Conservation (phyloP, 768 basidiomycete species). For the Mycena belliarum region DNA sequence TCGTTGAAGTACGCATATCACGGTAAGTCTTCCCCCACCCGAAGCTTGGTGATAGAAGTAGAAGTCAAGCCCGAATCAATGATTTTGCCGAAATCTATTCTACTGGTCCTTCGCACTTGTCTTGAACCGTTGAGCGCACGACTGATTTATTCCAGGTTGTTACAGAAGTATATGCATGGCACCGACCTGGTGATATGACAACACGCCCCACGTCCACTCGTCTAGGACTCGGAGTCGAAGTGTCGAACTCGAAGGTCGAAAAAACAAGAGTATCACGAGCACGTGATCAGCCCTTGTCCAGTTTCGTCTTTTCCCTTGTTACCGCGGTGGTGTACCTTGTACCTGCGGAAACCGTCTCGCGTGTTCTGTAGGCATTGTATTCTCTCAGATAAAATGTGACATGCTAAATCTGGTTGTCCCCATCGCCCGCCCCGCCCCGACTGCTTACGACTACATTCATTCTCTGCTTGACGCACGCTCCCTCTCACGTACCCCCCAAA, state of each 20-base stretch:
- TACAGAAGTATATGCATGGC: neutral
- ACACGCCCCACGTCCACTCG: neutral
- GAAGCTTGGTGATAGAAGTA: conserved; percentile 23
- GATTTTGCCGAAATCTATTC: conserved; percentile 20
- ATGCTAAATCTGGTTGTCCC: conserved; percentile 5
- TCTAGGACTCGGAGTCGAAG: neutral
- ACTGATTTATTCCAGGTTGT: neutral
- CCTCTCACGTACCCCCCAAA: neutral
- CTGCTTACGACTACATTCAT: neutral
- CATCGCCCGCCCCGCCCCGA: neutral
- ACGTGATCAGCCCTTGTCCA: conserved; percentile 8
- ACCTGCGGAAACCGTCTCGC: neutral
- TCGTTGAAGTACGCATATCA: conserved; percentile 18
- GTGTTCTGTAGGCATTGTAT: conserved; percentile 7
- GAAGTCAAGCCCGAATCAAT: conserved; percentile 31
- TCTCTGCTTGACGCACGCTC: conserved; percentile 13
- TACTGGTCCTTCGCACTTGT: conserved; percentile 6
- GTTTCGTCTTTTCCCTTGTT: conserved; percentile 2
- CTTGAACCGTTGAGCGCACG: neutral
- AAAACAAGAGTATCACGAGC: neutral
- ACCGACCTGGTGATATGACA: neutral
- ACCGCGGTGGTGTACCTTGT: neutral
- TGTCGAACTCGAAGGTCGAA: neutral
- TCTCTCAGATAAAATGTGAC: conserved; percentile 3
- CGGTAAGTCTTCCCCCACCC: conserved; percentile 4